Conservation (phyloP, 768 basidiomycete genomes). For the Cubamyces lactineus region DNA sequence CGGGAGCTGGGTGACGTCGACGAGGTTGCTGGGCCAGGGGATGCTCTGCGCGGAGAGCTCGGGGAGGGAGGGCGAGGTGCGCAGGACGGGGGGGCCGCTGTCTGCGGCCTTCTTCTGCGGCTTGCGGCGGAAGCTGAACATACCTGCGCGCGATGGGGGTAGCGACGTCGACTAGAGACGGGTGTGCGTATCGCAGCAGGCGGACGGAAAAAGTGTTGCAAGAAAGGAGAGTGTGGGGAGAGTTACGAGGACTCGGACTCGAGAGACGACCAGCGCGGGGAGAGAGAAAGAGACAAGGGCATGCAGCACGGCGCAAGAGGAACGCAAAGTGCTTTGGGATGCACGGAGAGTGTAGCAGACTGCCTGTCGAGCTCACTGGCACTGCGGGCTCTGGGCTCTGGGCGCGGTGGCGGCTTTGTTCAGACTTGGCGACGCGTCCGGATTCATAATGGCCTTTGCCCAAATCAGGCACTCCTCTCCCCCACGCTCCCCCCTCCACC, state of each 20-base stretch:
- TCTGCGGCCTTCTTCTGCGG: conserved; percentile 53
- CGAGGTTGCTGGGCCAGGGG: conserved; percentile 83
- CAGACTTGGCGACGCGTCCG: conserved; percentile 5
- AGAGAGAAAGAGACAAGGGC: conserved; percentile 6
- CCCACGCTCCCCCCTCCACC: background rate
- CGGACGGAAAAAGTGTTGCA: conserved; percentile 31
- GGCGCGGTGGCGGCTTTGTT: conserved; percentile 2
- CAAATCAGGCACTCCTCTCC: background rate
- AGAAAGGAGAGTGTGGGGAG: conserved; percentile 25
- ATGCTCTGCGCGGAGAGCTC: conserved; percentile 75
- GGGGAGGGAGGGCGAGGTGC: conserved; percentile 81
- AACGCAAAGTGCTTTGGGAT: conserved; percentile 6
- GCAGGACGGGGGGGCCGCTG: conserved; percentile 47
- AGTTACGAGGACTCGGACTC: conserved; percentile 15
- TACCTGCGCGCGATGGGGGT: conserved; percentile 34
- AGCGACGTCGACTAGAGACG: background rate
- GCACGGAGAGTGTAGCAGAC: background rate
- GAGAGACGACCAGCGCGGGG: conserved; percentile 18
- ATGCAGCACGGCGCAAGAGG: conserved; percentile 7
- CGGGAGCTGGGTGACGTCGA: conserved; percentile 70
- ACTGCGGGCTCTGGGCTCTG: too few relatives aligned
- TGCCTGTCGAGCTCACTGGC: background rate
- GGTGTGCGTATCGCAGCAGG: conserved; percentile 26
- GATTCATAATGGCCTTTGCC: conserved; percentile 5
- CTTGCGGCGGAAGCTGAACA: conserved; percentile 76